phyloP scores from a whole-genome alignment of 2,329 filamentous ascomycete genomes.

The Colletotrichum cuscutae region DNA sequence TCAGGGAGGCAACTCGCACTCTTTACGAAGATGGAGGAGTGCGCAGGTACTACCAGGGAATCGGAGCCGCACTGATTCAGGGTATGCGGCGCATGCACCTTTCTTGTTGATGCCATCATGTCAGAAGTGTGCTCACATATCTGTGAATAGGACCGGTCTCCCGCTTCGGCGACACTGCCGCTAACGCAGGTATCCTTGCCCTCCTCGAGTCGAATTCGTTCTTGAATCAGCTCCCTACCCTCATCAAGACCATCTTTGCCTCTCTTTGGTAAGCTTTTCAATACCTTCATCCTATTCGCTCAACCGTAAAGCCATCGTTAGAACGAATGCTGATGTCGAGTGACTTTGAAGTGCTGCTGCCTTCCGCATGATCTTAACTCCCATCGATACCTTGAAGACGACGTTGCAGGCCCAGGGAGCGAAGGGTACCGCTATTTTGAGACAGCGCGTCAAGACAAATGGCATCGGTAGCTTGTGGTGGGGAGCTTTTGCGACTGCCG shows the following conservation, averaged over 20 bases:
- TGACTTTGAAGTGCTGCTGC: slow-evolving; percentile 49
- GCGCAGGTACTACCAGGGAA: slow-evolving; percentile 56
- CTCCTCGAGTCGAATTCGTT: slow-evolving; percentile 58
- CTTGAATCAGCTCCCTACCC: slow-evolving; percentile 52
- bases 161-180: slow-evolving; percentile 59
- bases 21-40: slow-evolving; percentile 54
- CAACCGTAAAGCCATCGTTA: no score
- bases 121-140: neutral
- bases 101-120: accelerated
- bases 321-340: neutral
- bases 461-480: slow-evolving; percentile 60
- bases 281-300: accelerated
- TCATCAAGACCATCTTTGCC: slow-evolving; percentile 57
- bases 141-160: slow-evolving; percentile 50
- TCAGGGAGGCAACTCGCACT: slow-evolving; percentile 50
- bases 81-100: slow-evolving; percentile 39
- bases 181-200: slow-evolving; percentile 60
- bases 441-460: slow-evolving; percentile 55
- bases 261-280: slow-evolving; percentile 50
- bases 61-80: slow-evolving; percentile 56
- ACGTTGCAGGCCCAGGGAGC: slow-evolving; percentile 59
- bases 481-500: slow-evolving; percentile 59
- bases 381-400: slow-evolving; percentile 61
- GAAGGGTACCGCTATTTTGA: slow-evolving; percentile 52
- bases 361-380: slow-evolving; percentile 59